Conservation (phyloP, 129 eudicot species). For the Flaveria sonorensis region DNA sequence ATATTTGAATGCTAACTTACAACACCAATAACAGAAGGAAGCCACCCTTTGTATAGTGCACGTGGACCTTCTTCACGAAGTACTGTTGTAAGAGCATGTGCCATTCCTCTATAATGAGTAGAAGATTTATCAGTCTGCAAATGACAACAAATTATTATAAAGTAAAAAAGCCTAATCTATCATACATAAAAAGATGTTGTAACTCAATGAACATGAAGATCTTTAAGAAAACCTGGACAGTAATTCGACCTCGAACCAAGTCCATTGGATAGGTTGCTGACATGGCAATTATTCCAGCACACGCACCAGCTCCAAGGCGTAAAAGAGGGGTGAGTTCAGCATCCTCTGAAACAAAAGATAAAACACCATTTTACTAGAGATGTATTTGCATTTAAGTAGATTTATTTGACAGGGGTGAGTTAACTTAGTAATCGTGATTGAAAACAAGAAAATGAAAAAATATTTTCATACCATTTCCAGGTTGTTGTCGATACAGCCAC, state of each 20-base stretch:
- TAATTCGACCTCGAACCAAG: slow-evolving; percentile 91
- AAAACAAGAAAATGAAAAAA: not conserved
- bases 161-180: no score
- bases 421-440: not conserved
- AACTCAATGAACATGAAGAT: not conserved
- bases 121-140: slow-evolving; percentile 88
- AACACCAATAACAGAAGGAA: slow-evolving; percentile 97
- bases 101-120: slow-evolving; percentile 90
- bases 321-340: slow-evolving; percentile 87
- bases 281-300: slow-evolving; percentile 99
- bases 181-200: not conserved
- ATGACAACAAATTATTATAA: slow-evolving; percentile 2
- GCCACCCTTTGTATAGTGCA: slow-evolving; percentile 96
- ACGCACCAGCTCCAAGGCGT: slow-evolving; percentile 99
- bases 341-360: slow-evolving; percentile 56
- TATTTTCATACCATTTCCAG: slow-evolving; percentile 73
- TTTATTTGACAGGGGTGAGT: not conserved
- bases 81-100: slow-evolving; percentile 84
- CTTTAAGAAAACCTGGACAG: slow-evolving; percentile 72
- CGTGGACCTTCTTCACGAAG: slow-evolving; percentile 96
- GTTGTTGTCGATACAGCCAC: slow-evolving; percentile 73
- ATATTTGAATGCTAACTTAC: slow-evolving; percentile 45
- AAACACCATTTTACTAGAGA: not conserved
- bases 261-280: slow-evolving; percentile 98
- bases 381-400: not conserved